Conservation (phyloP, 2,329 filamentous ascomycete species). For the Cladobotryum protrusum region DNA sequence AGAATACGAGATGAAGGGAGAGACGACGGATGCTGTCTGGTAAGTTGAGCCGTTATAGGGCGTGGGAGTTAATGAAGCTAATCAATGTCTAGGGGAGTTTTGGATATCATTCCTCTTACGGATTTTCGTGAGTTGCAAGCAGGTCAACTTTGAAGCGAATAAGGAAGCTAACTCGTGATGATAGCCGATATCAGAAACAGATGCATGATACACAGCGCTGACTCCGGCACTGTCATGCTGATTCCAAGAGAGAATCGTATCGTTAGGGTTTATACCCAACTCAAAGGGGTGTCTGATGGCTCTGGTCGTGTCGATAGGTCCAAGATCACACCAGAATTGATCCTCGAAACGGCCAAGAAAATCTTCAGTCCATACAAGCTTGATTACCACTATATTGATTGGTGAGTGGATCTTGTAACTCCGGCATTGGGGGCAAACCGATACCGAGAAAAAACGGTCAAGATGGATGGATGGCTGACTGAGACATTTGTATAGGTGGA, state of each 20-base stretch:
- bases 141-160: not conserved
- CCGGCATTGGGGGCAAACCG: not conserved
- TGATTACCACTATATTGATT: constrained; percentile 57
- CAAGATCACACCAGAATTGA: constrained; percentile 57
- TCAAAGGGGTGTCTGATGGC: constrained; percentile 41
- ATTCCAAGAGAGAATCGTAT: constrained; percentile 59
- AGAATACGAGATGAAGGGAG: constrained; percentile 47
- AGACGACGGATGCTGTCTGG: constrained; percentile 48
- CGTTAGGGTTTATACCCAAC: constrained; percentile 59
- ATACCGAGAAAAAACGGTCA: not conserved
- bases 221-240: constrained; percentile 54
- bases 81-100: constrained; percentile 29
- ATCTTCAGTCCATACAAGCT: constrained; percentile 65
- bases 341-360: constrained; percentile 55
- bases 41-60: not conserved
- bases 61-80: not conserved
- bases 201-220: constrained; percentile 51
- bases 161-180: not conserved
- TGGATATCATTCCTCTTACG: constrained; percentile 35
- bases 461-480: not conserved
- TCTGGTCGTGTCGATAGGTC: constrained; percentile 48
- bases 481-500: constrained; percentile 15
- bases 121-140: constrained; percentile 42
- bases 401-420: constrained; percentile 37
- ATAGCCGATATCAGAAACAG: constrained; percentile 48